phyloP scores from a whole-genome alignment of 2,329 filamentous ascomycete genomes.

The Epichloe gansuensis region DNA sequence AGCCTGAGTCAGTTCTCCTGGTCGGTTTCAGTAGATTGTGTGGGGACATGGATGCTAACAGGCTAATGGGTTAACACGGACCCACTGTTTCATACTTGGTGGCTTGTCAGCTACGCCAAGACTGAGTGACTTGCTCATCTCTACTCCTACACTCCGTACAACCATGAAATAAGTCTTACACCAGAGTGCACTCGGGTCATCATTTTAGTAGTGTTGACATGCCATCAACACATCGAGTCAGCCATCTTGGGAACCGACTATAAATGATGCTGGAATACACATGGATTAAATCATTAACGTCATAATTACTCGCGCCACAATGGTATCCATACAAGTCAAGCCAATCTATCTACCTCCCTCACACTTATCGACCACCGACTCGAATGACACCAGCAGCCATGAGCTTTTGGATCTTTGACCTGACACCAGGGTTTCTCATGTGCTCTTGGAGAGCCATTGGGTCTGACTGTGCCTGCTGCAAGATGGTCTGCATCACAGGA shows the following conservation, averaged over 20 bases:
- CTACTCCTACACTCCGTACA: no score
- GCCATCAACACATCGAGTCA: background rate
- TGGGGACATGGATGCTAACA: no score
- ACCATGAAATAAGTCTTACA: no score
- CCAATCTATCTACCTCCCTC: background rate
- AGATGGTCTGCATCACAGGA: slow-evolving; percentile 93
- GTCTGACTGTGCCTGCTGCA: slow-evolving; percentile 91
- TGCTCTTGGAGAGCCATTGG: slow-evolving; percentile 90
- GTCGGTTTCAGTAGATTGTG: no score
- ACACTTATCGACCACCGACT: slow-evolving; percentile 37
- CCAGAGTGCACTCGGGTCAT: no score
- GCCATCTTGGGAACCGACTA: background rate
- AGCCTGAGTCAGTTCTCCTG: no score
- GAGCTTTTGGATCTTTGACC: slow-evolving; percentile 85
- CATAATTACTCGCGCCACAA: slow-evolving; percentile 4
- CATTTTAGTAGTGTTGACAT: background rate
- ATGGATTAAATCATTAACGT: background rate
- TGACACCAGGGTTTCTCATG: slow-evolving; percentile 82
- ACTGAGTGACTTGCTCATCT: background rate
- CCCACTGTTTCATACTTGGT: no score
- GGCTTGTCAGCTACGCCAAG: background rate
- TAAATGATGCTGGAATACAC: background rate
- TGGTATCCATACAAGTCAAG: slow-evolving; percentile 8
- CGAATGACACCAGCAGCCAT: slow-evolving; percentile 87
- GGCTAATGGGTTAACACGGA: no score